Evolutionary conservation across 139 green algal species (phyloP), one percentile per base, ranked within the genome.

Genomic region (Chlorella sorokiniana): DNA sequence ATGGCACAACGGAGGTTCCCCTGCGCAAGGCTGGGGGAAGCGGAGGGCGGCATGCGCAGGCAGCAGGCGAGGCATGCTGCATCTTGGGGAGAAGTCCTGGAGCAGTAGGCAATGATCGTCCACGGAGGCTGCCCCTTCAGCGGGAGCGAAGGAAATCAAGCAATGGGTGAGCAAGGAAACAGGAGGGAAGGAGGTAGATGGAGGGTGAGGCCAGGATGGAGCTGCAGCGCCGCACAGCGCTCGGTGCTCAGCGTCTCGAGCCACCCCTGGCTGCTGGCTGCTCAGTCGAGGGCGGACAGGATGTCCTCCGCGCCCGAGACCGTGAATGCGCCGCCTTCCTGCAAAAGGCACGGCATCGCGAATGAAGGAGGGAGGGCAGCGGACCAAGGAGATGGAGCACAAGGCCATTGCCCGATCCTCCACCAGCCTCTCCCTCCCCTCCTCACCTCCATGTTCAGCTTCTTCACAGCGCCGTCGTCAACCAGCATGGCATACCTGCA

Each of bases 241-340:
- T n/a, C n/a, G n/a, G n/a, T n/a, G n/a, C n/a, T n/a, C n/a, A n/a
- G n/a, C n/a, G n/a, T n/a, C n/a, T n/a, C n/a, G n/a, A n/a, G n/a
- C n/a, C n/a, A n/a, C n/a, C n/a, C n/a, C n/a, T n/a, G n/a, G n/a
- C n/a, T n/a, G n/a, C n/a, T n/a, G n/a, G n/a, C n/a, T n/a, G 33
- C 48, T 78, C 51, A 78, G 1, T 45, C 44, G 22, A 79, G 73
- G 7, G 73, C 52, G 0, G 59, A 56, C 61, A 99, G 82, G 56
- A 99, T 96, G 38, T 95, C 88, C 10, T 99, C 97, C 37, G 97
- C 95, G 65, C 88, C 91, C 63, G 84, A 94, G 37, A 98, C 90
- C 11, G 94, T 99, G 88, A 99, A 99, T 0, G 94, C 97, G 62
- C 97, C 97, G 23, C 97, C 97, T 87, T 99, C 96, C 86, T 99